phyloP scores from a whole-genome alignment of 176 grass and related monocot species.

The Phoenix dactylifera region DNA sequence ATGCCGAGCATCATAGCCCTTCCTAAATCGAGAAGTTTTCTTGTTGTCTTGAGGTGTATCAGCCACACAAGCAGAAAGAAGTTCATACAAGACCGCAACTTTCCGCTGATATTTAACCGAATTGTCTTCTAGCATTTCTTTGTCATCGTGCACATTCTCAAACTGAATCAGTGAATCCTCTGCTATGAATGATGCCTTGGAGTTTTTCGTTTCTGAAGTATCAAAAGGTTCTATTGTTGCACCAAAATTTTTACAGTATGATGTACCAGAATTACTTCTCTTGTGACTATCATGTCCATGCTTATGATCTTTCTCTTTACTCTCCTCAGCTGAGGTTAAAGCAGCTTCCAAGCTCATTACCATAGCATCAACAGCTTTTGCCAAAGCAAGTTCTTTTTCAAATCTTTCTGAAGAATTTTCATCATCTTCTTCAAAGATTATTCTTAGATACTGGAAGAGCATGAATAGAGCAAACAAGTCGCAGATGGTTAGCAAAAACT shows the following conservation, averaged over 20 bases:
- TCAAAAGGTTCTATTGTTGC: not conserved
- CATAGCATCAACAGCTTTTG: conserved; percentile 79
- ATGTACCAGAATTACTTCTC: not conserved
- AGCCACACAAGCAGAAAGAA: conserved; percentile 90
- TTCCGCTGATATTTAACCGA: conserved; percentile 52
- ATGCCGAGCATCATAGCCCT: conserved; percentile 95
- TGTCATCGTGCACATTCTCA: conserved; percentile 4
- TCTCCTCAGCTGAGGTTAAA: not conserved
- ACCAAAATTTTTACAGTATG: not conserved
- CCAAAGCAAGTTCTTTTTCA: conserved; percentile 77
- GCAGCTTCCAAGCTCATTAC: conserved; percentile 51
- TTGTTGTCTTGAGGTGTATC: conserved; percentile 51
- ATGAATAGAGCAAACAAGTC: not conserved
- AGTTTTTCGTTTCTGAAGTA: conserved; percentile 8
- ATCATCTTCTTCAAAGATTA: conserved; percentile 64
- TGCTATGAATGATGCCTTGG: conserved; percentile 6
- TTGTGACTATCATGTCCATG: not conserved
- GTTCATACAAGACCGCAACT: conserved; percentile 70
- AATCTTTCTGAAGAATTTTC: conserved; percentile 54
- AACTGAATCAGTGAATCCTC: conserved; percentile 2
- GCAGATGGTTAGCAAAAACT: too few species aligned
- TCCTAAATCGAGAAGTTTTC: conserved; percentile 45
- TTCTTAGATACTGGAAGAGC: conserved; percentile 50
- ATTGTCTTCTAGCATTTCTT: conserved; percentile 22
- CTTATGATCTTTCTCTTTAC: conserved; percentile 10